Conservation (phyloP, 2,329 filamentous ascomycete genomes). For the Dactylellina leptospora region DNA sequence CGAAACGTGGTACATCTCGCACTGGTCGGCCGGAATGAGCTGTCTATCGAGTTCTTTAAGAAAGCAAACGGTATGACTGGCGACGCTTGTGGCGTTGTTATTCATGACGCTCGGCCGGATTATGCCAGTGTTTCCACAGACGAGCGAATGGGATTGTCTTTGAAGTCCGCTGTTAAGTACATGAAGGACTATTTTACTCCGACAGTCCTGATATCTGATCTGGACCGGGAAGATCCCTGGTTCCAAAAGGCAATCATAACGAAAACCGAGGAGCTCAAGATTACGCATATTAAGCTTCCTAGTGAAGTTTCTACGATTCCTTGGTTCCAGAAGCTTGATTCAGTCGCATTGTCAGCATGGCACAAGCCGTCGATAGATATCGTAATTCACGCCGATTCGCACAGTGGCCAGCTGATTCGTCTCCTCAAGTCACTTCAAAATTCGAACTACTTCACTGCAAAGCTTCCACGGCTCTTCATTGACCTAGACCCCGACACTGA, state of each 20-base stretch:
- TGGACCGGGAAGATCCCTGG: conserved; percentile 72
- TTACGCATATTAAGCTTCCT: conserved; percentile 80
- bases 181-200: conserved; percentile 79
- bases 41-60: conserved; percentile 74
- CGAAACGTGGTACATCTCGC: conserved; percentile 82
- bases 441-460: conserved; percentile 78
- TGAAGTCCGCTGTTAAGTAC: conserved; percentile 73
- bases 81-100: conserved; percentile 71
- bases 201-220: conserved; percentile 78
- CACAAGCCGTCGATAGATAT: conserved; percentile 81
- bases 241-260: conserved; percentile 71
- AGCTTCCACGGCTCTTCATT: conserved; percentile 78
- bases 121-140: conserved; percentile 75
- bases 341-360: conserved; percentile 79
- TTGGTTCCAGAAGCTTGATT: conserved; percentile 83
- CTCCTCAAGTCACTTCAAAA: conserved; percentile 77
- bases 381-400: conserved; percentile 76
- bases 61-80: conserved; percentile 76
- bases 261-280: conserved; percentile 65
- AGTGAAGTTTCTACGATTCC: conserved; percentile 69
- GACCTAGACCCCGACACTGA: conserved; percentile 78
- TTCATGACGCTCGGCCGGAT: conserved; percentile 79
- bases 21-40: conserved; percentile 76
- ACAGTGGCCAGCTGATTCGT: conserved; percentile 77
- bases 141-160: conserved; percentile 72